Evolutionary conservation across 371 early-diverging fungal genomes (phyloP).

Genomic region (Mucor saturninus): DNA sequence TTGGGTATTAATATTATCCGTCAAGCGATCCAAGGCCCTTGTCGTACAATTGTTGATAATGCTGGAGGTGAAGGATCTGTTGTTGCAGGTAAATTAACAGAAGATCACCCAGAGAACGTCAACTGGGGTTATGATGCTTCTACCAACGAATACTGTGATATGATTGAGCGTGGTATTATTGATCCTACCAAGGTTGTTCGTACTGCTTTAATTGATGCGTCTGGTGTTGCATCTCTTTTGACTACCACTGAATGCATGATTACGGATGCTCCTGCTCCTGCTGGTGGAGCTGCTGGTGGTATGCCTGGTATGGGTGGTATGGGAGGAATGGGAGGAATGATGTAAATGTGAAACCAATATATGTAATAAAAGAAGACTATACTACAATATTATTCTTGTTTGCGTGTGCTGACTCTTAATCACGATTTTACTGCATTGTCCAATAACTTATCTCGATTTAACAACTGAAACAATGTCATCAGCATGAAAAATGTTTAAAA

Average conservation of each 20-base stretch:
- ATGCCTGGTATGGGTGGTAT: constrained; percentile 43
- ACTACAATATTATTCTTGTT: neutral
- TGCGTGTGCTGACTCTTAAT: too few relatives aligned
- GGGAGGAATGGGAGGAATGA: constrained; percentile 1
- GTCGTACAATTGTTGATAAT: constrained; percentile 94
- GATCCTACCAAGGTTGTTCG: constrained; percentile 98
- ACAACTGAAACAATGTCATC: neutral
- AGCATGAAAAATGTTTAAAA: too few relatives aligned
- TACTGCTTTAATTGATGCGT: constrained; percentile 93
- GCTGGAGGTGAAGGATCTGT: constrained; percentile 97
- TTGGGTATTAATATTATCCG: constrained; percentile 95
- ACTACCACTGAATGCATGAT: constrained; percentile 97
- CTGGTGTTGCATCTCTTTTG: constrained; percentile 94
- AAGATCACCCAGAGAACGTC: constrained; percentile 73
- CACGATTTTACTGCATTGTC: too few relatives aligned
- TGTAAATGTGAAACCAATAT: neutral
- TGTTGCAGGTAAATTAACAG: constrained; percentile 92
- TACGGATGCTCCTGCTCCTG: constrained; percentile 77
- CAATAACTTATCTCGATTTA: too few relatives aligned
- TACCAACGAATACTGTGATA: constrained; percentile 89
- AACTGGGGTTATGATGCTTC: constrained; percentile 95
- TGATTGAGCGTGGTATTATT: constrained; percentile 95
- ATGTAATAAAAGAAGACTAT: neutral
- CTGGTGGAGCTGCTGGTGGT: constrained; percentile 30
- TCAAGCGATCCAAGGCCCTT: constrained; percentile 91